Evolutionary conservation across 2,329 filamentous ascomycete genomes (phyloP), one percentile per base, ranked within the genome.

Genomic region (Whalleya microplaca): DNA sequence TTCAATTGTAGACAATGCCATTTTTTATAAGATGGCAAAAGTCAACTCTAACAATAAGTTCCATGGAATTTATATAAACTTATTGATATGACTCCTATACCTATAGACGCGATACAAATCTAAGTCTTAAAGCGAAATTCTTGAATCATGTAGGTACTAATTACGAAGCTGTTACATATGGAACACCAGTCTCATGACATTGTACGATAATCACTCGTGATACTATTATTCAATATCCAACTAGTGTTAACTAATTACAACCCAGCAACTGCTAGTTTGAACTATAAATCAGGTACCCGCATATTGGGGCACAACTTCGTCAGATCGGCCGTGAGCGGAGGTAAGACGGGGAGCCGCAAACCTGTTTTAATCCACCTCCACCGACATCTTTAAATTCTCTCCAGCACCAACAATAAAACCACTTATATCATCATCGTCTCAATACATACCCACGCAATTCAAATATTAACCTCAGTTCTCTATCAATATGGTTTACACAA

Each of bases 401-500:
- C 5, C 27, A 29, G 27, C 27, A 5, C 12, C 27, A 37, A 37
- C 32, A 3, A 12, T 37, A 37, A 37, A 5, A 37, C 10, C 32
- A 37, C 27, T 12, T 6, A 29, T 29, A 29, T 29, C 27, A 29
- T 29, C 27, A 6, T 12, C 27, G 12, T 6, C 27, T n/a, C n/a
- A n/a, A n/a, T n/a, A n/a, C n/a, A n/a, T n/a, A n/a, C n/a, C n/a
- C 23, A 27, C 23, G 23, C 23, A 9, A 27, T 5, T 37, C 10
- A 37, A 37, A 16, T 37, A 37, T 12, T 12, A 37, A 12, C 10
- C 3, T 16, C 10, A 14, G 14, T 37, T 16, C 10, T 7, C 14
- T 37, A 3, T 37, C 32, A 80, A 69, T 44, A 87, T 87, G 84
- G 85, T 87, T 64, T 89, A 89, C 75, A 88, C 85, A 58, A 84